phyloP scores from a whole-genome alignment of 2,329 filamentous ascomycete species.

The Sclerotinia trifoliorum region DNA sequence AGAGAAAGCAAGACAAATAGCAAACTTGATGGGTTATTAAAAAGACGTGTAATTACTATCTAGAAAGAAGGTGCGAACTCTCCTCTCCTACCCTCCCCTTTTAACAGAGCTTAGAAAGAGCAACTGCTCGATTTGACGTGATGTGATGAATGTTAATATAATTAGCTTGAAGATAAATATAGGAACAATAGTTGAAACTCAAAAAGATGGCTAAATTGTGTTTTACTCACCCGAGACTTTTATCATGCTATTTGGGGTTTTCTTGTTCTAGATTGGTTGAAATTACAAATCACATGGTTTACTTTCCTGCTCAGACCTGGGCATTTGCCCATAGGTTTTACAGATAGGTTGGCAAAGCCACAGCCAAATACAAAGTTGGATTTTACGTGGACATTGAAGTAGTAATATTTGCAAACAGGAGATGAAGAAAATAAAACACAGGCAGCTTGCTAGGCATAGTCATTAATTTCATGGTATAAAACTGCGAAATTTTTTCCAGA shows the following conservation, averaged over 20 bases:
- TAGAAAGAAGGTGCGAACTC: background rate
- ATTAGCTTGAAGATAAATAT: too few species aligned
- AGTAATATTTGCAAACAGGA: background rate
- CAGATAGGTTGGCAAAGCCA: background rate
- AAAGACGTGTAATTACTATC: background rate
- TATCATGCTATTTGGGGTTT: background rate
- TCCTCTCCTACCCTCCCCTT: background rate
- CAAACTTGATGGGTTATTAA: background rate
- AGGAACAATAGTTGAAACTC: background rate
- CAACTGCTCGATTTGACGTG: background rate
- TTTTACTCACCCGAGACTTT: background rate
- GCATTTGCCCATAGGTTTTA: background rate
- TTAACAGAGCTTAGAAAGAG: background rate
- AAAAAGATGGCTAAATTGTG: background rate
- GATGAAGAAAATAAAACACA: background rate
- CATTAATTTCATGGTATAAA: background rate
- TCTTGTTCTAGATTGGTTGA: background rate
- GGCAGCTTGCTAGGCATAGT: background rate
- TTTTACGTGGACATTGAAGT: background rate
- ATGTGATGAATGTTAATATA: background rate
- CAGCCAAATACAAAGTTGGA: background rate
- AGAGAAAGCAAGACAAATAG: background rate
- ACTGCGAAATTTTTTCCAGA: background rate
- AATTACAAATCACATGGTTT: background rate
- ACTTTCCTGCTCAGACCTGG: background rate